phyloP scores from a whole-genome alignment of 441 rosid species.

The Populus trichocarpa region DNA sequence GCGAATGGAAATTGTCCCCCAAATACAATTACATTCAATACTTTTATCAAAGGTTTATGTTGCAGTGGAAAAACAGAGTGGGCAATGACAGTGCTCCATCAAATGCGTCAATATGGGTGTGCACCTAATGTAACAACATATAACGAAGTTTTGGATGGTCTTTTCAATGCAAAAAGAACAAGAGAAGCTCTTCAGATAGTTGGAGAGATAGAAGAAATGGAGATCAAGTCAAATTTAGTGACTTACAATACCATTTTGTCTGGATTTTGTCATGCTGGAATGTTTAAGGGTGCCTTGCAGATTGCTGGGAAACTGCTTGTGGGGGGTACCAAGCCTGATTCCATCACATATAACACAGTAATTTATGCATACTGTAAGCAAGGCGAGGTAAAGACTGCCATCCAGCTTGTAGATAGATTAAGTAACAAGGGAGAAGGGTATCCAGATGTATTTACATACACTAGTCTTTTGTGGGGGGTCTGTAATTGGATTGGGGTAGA shows the following conservation, averaged over 20 bases:
- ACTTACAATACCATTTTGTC: constrained; percentile 69
- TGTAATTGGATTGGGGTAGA: constrained; percentile 48
- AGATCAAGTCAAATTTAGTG: constrained; percentile 42
- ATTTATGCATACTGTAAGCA: constrained; percentile 52
- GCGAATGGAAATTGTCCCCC: constrained; percentile 54
- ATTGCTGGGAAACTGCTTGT: constrained; percentile 62
- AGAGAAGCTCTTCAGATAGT: constrained; percentile 47
- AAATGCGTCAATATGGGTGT: constrained; percentile 53
- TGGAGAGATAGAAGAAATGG: constrained; percentile 44
- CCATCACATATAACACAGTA: constrained; percentile 51
- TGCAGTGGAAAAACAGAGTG: constrained; percentile 53
- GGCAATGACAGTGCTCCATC: constrained; percentile 48
- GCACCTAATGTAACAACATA: constrained; percentile 61
- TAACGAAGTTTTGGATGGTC: constrained; percentile 65
- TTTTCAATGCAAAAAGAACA: constrained; percentile 41
- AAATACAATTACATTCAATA: constrained; percentile 58
- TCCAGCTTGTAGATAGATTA: constrained; percentile 38
- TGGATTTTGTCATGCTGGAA: constrained; percentile 53
- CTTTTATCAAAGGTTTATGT: constrained; percentile 70
- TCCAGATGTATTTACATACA: constrained; percentile 61
- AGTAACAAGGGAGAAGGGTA: constrained; percentile 42
- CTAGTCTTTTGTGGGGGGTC: constrained; percentile 63
- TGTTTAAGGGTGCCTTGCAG: constrained; percentile 46
- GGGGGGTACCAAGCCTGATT: constrained; percentile 54
- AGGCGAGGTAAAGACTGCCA: constrained; percentile 45